phyloP scores from a whole-genome alignment of 345 rosid species.

The Melastoma malabathricum region DNA sequence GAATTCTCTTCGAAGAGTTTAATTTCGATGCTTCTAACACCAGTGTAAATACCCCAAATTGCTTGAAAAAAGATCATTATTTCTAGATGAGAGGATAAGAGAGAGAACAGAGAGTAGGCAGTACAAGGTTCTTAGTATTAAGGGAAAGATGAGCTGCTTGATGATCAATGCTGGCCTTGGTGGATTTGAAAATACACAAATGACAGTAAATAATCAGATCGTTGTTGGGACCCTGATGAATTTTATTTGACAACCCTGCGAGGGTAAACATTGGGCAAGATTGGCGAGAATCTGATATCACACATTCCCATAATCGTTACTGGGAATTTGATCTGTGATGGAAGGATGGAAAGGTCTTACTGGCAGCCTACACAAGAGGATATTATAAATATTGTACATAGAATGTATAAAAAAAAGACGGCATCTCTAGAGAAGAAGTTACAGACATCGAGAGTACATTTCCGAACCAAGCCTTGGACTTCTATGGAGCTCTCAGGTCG shows the following conservation, averaged over 20 bases:
- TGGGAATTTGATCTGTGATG: conserved; percentile 93
- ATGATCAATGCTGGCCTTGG: conserved; percentile 98
- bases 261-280: conserved; percentile 95
- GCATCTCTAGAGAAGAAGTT: conserved; percentile 55
- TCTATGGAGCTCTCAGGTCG: conserved; percentile 89
- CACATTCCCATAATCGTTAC: conserved; percentile 79
- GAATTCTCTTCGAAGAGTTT: no score
- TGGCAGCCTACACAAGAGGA: conserved; percentile 94
- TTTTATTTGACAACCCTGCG: conserved; percentile 78
- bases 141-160: conserved; percentile 98
- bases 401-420: conserved; percentile 90
- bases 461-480: conserved; percentile 97
- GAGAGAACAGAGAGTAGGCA: no score
- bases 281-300: conserved; percentile 72
- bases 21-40: no score
- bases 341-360: conserved; percentile 93
- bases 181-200: conserved; percentile 88
- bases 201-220: conserved; percentile 93
- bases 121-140: no score
- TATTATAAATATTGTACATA: conserved; percentile 65
- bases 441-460: conserved; percentile 49
- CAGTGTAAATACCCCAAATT: no score
- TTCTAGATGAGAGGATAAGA: no score
- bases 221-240: conserved; percentile 91
- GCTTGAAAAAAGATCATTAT: no score